Base-by-base conservation (phyloP, 805 yeast species). In the Pichia nakasei region DNA sequence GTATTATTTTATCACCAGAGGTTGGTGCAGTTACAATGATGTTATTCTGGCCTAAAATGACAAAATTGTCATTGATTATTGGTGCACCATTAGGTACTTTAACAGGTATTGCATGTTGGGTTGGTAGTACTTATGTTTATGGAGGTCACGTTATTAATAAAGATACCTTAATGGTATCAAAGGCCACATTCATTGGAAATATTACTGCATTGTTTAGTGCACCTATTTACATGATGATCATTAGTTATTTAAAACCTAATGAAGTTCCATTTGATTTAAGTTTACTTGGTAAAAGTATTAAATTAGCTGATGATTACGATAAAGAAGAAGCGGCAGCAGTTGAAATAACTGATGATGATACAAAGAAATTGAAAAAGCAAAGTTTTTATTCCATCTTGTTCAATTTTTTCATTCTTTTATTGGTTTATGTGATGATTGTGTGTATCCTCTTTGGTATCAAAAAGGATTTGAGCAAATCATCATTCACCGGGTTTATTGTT, bases 51-150 rank as follows among this genome's bases (percentile, higher is more conserved):
- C 49, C 47, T 17, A 53, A 53, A 31, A 51, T 60, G 60, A 50
- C 65, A 13, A 52, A 52, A 32, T 35, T 36, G 17, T 49, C 56
- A 9, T 38, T 61, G 18, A 2, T 60, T 1, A 52, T 61, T 54
- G 76, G 73, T 50, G 69, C 72, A 46, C 65, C 79, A 9, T 65
- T 75, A 68, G 73, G 73, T 44, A 70, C 76, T 1, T 69, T 76
- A 22, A 72, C 76, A 47, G 75, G 74, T 35, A 70, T 75, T 47
- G 78, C 73, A 1, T 67, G 73, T 37, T 66, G 70, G 69, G 33
- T 59, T 22, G 68, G 61, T 9, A 43, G 61, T 20, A 46, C 64
- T 2, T 55, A 58, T 26, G 50, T 42, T 5, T 59, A 52, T 38
- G 53, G 48, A 3, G 55, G 46, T 32, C 59, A 56, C 20, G 50